A percentile compares a stretch with the other conserved stretches of the same genome.
Evolutionary conservation across 129 eudicot species (phyloP).

Genomic region (Ambrosia artemisiifolia): DNA sequence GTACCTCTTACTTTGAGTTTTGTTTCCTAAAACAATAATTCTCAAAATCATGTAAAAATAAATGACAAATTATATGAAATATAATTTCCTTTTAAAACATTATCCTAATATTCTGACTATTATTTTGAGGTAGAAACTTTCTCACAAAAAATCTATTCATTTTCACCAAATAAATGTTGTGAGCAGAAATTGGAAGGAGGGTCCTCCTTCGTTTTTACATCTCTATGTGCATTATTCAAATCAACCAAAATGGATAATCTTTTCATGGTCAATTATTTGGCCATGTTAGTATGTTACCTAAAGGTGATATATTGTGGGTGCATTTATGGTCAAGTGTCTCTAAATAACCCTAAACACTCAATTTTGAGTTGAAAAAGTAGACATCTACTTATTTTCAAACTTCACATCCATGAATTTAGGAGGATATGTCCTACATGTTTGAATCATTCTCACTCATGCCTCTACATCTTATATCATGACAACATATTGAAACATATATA

Average conservation of each 20-base stretch:
- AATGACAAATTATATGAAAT: too few species aligned
- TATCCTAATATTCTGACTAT: too few species aligned
- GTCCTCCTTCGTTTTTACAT: background rate
- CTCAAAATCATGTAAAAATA: too few species aligned
- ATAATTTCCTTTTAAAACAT: too few species aligned
- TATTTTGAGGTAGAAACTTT: too few species aligned
- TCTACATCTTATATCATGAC: background rate
- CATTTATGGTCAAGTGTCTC: slow-evolving; percentile 25
- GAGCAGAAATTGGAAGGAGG: background rate
- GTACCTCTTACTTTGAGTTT: too few species aligned
- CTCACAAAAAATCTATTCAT: too few species aligned
- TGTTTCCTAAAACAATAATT: too few species aligned
- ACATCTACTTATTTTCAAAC: background rate
- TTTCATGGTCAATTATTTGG: slow-evolving; percentile 1
- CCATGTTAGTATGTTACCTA: slow-evolving; percentile 24
- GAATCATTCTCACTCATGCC: background rate
- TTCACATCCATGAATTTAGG: slow-evolving; percentile 18
- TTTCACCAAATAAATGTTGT: background rate
- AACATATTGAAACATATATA: background rate
- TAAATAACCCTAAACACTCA: slow-evolving; percentile 20
- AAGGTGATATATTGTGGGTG: slow-evolving; percentile 16
- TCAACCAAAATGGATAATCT: slow-evolving; percentile 15
- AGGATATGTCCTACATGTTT: slow-evolving; percentile 11
- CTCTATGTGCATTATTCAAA: background rate
- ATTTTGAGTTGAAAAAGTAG: slow-evolving; percentile 7